Evolutionary conservation across 352 stramenopile genomes (phyloP), one percentile per base, ranked within the genome.

Genomic region (Globisporangium megalacanthum): DNA sequence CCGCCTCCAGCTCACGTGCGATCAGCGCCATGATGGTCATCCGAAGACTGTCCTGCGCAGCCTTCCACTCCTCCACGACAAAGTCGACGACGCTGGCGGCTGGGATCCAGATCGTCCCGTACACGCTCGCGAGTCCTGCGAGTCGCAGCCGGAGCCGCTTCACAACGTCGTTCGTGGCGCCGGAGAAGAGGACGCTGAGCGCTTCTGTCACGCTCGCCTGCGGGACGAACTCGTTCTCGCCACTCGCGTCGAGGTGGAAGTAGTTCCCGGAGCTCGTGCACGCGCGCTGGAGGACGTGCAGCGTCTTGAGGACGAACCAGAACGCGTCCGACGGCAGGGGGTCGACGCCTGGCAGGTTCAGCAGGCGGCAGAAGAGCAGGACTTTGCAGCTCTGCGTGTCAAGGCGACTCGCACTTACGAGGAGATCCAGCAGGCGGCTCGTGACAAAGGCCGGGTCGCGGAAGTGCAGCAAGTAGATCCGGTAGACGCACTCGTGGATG

Each of bases 381-480:
- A 86, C 72, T 46, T 86, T 86, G 64, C 66, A 71, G 54, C 75
- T 86, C 41, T 86, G 75, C 14, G 75, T 83, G 42, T 86, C 75
- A 1, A 86, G 51, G 10, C 68, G 72, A 55, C 65, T 70, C 9
- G 56, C 53, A 33, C 72, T 86, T 4, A 78, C 57, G 7, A 86
- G 59, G 4, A 86, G 31, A 46, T 86, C 75, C 11, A 86, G 44
- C 3, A 86, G 51, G 0, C 75, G 64, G 47, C 62, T 64, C 10
- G 65, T 72, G 11, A 69, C 75, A 19, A 81, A 79, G 4, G 49
- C 54, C 6, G 71, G 64, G 6, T 72, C 53, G 17, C 68, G 70
- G 44, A 83, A 86, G 22, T 79, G 75, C 29, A 68, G 47, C 50
- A 86, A 45, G 56, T 73, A 82, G 52, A 86, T 69, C 14, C 75